Evolutionary conservation across 352 stramenopile genomes (phyloP).

Genomic region (Phytophthora litchii): DNA sequence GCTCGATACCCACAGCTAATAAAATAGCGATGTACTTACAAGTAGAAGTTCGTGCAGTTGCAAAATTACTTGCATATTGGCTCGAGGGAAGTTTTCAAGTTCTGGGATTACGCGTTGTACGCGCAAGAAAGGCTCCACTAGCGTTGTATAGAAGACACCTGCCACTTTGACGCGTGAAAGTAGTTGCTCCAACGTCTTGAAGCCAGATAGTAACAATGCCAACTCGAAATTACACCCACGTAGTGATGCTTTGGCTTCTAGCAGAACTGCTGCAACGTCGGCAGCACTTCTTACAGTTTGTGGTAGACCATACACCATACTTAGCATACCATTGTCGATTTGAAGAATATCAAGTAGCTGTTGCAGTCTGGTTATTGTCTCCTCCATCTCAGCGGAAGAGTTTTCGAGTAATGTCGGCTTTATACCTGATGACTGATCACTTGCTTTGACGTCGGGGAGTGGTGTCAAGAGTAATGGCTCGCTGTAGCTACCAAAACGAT

Average conservation of each 20-base stretch:
- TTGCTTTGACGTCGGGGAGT: not conserved
- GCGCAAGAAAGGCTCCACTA: conserved; percentile 31
- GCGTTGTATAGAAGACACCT: conserved; percentile 14
- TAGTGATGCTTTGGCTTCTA: conserved; percentile 31
- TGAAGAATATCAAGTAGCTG: conserved; percentile 26
- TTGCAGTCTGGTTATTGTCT: conserved; percentile 20
- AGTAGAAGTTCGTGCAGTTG: conserved; percentile 27
- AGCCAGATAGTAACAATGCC: conserved; percentile 49
- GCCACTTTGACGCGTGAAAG: conserved; percentile 25
- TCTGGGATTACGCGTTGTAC: conserved; percentile 50
- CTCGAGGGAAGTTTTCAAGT: conserved; percentile 48
- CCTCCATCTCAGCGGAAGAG: conserved; percentile 15
- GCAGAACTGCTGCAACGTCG: conserved; percentile 22
- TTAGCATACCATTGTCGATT: not conserved
- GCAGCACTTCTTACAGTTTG: conserved; percentile 6
- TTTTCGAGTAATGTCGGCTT: not conserved
- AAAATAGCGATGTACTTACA: conserved; percentile 11
- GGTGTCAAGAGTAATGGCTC: conserved; percentile 62
- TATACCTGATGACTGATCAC: not conserved
- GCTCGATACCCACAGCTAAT: not conserved
- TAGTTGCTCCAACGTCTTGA: conserved; percentile 32
- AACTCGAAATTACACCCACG: conserved; percentile 55
- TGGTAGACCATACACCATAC: conserved; percentile 22
- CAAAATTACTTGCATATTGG: conserved; percentile 29
- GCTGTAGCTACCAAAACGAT: conserved; percentile 51